Base-by-base conservation (phyloP, 192 early-diverging fungal genomes). In the Coemansia sp. region DNA sequence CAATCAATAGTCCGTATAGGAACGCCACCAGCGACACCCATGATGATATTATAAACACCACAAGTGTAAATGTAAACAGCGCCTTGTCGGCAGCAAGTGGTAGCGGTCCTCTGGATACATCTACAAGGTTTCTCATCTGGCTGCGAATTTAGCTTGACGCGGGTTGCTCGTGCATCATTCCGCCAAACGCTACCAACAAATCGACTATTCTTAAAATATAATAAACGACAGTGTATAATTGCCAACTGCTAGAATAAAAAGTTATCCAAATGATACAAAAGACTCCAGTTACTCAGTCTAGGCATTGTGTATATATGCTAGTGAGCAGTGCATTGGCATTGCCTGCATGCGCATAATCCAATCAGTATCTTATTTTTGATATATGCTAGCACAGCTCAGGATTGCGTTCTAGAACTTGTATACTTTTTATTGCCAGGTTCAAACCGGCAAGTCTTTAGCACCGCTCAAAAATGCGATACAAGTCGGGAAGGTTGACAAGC, bases 391-490 rank as follows among this genome's bases (percentile, higher is more conserved):
- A 35, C 32, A 35, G 0, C 14, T 45, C 41, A 45, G 41, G 14
- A n/a, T 15, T n/a, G 41, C 41, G 5, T 15, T 45, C 41, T 45
- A 45, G 41, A 45, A 45, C 15, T 4, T 45, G 41, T 21, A 21
- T 21, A 21, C 21, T 21, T 21, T 21, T 38, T 38, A 38, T 38
- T 38, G 37, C 10, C 37, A 21, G 21, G 21, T 21, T 21, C 21
- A 21, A 21, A 21, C 21, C 21, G 21, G 21, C 21, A 21, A 21
- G 21, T 21, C 21, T 21, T 21, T 45, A 98, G 74, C 96, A 98
- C n/a, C 96, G 80, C 66, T 98, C 96, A 86, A 98, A 98, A 38
- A 97, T 89, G 24, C 88, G 92, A 76, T 98, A 98, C 24, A 98
- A 80, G 64, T 97, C 94, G 21, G 89, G 86, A 57, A 95, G 81